Evolutionary conservation across 192 early-diverging fungal species (phyloP), one percentile per base, ranked within the genome.

Genomic region (Entomortierella chlamydospora): DNA sequence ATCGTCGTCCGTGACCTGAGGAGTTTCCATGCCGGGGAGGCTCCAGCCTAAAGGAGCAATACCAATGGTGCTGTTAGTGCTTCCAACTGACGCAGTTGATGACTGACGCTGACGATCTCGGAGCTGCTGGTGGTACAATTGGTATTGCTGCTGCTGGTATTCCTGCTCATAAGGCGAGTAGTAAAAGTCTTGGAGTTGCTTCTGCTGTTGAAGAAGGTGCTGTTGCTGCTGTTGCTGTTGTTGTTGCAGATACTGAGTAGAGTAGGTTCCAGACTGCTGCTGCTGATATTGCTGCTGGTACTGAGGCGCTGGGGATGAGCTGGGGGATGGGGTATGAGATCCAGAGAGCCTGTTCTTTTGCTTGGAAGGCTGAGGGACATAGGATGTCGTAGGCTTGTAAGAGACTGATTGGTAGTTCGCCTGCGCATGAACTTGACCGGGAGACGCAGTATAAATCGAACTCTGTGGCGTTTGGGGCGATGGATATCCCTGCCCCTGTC

Each of bases 121-220:
- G 23, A 79, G 23, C 58, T 79, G 76, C 50, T 79, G 76, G 2
- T 70, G 76, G 29, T 79, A 79, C 43, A 37, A 8, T 28, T 79
- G 67, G 43, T 79, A 79, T 43, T 79, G 76, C 57, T 79, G 67
- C 17, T 79, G 68, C 39, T 79, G 67, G 26, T 79, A 70, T 34
- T 79, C 76, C 28, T 79, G 76, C 47, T 79, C 76, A 37, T 54
- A 54, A 0, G 76, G 68, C 29, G 54, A 57, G 57, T 79, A 79
- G 29, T 68, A 79, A n/a, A 79, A 79, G 20, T 79, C 76, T 51
- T 79, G 67, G 10, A 79, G 62, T 30, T 79, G 76, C 23, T 79
- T 68, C 30, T 66, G 76, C 42, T 79, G 76, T 49, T 79, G 76
- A 12, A 34, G 34, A 26, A 52, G 18, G 39, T 77, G 68, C 60